Conservation (phyloP, 2,329 filamentous ascomycete genomes). For the Parastagonospora nodorum region DNA sequence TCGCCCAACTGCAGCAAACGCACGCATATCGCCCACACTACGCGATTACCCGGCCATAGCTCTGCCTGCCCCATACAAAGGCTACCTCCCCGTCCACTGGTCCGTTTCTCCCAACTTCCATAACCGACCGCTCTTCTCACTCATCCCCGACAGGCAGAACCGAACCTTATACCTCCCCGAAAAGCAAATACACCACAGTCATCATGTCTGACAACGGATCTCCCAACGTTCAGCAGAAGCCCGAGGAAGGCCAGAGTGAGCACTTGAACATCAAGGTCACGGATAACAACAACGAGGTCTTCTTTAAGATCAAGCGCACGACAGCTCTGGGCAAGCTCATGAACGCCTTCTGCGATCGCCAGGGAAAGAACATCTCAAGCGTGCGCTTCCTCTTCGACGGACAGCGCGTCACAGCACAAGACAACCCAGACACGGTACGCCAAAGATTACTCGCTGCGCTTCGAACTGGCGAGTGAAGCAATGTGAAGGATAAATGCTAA, state of each 20-base stretch:
- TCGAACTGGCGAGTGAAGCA: background rate
- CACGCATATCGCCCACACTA: slow-evolving; percentile 15
- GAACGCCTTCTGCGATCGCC: slow-evolving; percentile 95
- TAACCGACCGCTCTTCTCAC: slow-evolving; percentile 22
- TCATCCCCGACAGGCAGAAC: slow-evolving; percentile 5
- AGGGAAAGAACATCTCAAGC: slow-evolving; percentile 82
- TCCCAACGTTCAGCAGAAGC: slow-evolving; percentile 49
- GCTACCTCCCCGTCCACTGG: slow-evolving; percentile 26
- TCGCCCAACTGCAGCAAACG: slow-evolving; percentile 21
- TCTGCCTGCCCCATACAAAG: slow-evolving; percentile 25
- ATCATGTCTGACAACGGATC: slow-evolving; percentile 52
- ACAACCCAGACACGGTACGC: slow-evolving; percentile 91
- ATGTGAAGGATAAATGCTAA: background rate
- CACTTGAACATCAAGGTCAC: slow-evolving; percentile 99
- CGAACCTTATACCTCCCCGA: slow-evolving; percentile 3
- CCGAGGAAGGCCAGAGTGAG: slow-evolving; percentile 62
- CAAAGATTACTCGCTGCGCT: slow-evolving; percentile 3
- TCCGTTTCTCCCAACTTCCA: slow-evolving; percentile 29
- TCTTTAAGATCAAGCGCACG: slow-evolving; percentile 99
- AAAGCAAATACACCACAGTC: slow-evolving; percentile 1
- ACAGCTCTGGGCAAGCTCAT: slow-evolving; percentile 97
- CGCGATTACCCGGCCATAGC: slow-evolving; percentile 16
- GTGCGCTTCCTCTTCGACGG: slow-evolving; percentile 97
- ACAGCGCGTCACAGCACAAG: slow-evolving; percentile 83
- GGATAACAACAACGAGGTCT: slow-evolving; percentile 99